Conservation (phyloP, 495 filamentous ascomycete genomes). For the Aspergillus diversus region DNA sequence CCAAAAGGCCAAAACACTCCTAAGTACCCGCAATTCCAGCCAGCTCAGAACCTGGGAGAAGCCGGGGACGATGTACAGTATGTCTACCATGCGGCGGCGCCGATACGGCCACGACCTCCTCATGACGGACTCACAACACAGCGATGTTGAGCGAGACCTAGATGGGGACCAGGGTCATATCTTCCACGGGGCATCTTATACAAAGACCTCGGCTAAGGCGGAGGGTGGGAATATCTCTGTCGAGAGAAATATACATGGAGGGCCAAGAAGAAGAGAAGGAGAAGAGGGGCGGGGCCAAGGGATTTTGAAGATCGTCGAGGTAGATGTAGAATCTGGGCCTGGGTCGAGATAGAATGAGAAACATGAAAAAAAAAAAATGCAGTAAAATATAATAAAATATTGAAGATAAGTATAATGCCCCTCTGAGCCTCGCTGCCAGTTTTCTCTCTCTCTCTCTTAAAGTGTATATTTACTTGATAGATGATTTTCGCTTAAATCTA, state of each 20-base stretch:
- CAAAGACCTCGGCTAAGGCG: slow-evolving; percentile 17
- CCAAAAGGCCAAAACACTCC: slow-evolving; percentile 16
- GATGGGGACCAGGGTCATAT: slow-evolving; percentile 14
- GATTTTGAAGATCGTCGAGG: slow-evolving; percentile 32
- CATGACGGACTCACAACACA: neutral
- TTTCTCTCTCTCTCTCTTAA: no score
- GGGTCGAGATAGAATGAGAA: neutral
- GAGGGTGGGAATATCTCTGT: slow-evolving; percentile 1
- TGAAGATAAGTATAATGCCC: no score
- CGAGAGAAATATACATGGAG: slow-evolving; percentile 3
- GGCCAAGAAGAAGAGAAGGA: neutral
- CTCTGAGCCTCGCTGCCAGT: no score
- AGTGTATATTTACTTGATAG: no score
- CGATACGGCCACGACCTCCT: neutral
- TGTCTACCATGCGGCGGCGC: neutral
- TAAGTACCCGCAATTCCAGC: slow-evolving; percentile 9
- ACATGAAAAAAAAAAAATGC: no score
- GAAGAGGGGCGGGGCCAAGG: slow-evolving; percentile 14
- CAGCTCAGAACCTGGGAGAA: slow-evolving; percentile 7
- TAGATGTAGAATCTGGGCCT: slow-evolving; percentile 31
- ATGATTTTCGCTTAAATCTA: no score
- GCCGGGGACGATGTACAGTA: neutral
- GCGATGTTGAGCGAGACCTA: neutral
- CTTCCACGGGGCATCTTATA: slow-evolving; percentile 19
- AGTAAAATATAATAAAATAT: no score